A percentile compares a stretch with the other conserved stretches of the same genome.
phyloP scores from a whole-genome alignment of 2,329 filamentous ascomycete species.

The Coniochaeta sp. region DNA sequence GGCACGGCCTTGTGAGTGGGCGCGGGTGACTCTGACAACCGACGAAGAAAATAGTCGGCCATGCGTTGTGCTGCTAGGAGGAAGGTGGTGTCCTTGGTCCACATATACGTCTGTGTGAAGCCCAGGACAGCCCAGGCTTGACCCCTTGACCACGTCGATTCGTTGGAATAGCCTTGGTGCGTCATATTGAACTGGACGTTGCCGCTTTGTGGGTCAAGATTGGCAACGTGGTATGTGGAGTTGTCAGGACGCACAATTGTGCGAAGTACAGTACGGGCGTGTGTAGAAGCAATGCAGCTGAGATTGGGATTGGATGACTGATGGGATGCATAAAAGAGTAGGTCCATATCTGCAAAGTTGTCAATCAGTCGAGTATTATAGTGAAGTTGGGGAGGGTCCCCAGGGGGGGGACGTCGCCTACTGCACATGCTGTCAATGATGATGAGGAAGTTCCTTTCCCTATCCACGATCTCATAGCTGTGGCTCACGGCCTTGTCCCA shows the following conservation, averaged over 20 bases:
- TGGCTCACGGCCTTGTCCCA: neutral
- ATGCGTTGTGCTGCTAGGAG: conserved; percentile 28
- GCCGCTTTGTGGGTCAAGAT: conserved; percentile 33
- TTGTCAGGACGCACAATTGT: conserved; percentile 30
- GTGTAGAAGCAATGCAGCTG: conserved; percentile 25
- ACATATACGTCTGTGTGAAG: conserved; percentile 38
- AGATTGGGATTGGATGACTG: conserved; percentile 21
- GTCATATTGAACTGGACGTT: conserved; percentile 30
- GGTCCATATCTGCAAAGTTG: conserved; percentile 19
- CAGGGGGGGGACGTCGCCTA: neutral
- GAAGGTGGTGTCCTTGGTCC: conserved; percentile 33
- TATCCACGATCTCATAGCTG: conserved; percentile 5
- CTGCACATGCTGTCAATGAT: conserved; percentile 35
- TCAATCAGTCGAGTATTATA: neutral
- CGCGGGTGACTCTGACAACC: conserved; percentile 21
- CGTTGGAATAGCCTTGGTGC: conserved; percentile 35
- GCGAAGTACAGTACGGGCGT: conserved; percentile 29
- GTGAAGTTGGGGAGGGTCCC: too few relatives aligned
- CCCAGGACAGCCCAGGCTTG: conserved; percentile 42
- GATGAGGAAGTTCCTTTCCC: conserved; percentile 24
- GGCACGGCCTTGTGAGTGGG: conserved; percentile 19
- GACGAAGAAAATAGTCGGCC: conserved; percentile 37
- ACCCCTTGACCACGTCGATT: conserved; percentile 40
- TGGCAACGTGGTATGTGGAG: conserved; percentile 34
- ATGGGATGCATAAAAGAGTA: conserved; percentile 28